Percentiles rank a stretch among this genome's conserved stretches.
phyloP scores from a whole-genome alignment of 257 asterid genomes.

The Cynanchum wilfordii region DNA sequence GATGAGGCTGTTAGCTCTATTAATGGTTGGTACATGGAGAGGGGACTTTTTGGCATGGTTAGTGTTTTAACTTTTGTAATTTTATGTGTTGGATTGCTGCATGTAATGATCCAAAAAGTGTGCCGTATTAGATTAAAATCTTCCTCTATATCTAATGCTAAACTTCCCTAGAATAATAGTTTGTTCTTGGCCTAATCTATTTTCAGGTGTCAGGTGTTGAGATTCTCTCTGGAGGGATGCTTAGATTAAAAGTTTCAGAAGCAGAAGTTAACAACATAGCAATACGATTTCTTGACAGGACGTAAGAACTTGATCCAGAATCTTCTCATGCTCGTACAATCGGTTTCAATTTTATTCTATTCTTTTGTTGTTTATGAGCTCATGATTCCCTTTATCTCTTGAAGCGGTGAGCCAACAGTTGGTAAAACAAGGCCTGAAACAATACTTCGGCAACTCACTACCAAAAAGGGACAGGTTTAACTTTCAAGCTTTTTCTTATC shows the following conservation, averaged over 20 bases:
- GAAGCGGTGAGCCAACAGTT: constrained; percentile 86
- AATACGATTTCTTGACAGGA: constrained; percentile 88
- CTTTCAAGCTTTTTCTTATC: neutral
- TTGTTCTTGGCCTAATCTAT: constrained; percentile 6
- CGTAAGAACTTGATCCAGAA: constrained; percentile 39
- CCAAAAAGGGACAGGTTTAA: constrained; percentile 93
- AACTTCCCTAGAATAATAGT: neutral
- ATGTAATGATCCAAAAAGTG: neutral
- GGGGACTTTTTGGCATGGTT: constrained; percentile 98
- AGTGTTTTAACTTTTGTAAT: constrained; percentile 25
- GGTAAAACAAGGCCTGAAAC: constrained; percentile 95
- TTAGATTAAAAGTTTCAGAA: constrained; percentile 86
- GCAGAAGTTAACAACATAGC: constrained; percentile 86
- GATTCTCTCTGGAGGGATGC: constrained; percentile 92
- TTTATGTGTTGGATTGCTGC: neutral
- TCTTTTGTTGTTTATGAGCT: neutral
- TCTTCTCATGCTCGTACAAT: neutral
- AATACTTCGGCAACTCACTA: constrained; percentile 92
- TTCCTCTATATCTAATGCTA: neutral
- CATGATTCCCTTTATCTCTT: constrained; percentile 18
- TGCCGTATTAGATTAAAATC: neutral
- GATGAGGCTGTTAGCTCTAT: constrained; percentile 90
- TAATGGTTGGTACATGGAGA: constrained; percentile 95
- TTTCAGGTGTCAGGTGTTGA: constrained; percentile 89
- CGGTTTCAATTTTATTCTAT: neutral